Evolutionary conservation across 2,329 filamentous ascomycete species (phyloP).

Genomic region (Chrysoporthe cubensis): DNA sequence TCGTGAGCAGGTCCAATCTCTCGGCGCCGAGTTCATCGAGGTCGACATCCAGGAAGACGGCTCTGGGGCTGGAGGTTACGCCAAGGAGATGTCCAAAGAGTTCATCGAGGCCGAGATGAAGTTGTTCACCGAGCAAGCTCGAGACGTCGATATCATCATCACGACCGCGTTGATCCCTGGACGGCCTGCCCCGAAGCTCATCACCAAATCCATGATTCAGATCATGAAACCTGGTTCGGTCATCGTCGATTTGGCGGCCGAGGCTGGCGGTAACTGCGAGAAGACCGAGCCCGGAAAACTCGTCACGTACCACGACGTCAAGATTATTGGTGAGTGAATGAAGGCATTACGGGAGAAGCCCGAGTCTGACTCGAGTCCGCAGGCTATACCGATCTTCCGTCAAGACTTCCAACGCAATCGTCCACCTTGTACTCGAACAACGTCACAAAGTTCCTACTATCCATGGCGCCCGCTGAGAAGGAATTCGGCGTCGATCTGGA

Average conservation of each 20-base stretch:
- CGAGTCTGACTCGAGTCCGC: conserved; percentile 26
- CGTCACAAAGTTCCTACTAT: conserved; percentile 85
- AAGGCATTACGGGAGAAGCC: background rate
- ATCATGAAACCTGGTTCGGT: conserved; percentile 91
- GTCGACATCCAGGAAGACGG: conserved; percentile 86
- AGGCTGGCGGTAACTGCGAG: conserved; percentile 87
- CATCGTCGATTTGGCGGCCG: conserved; percentile 84
- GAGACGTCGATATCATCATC: conserved; percentile 89
- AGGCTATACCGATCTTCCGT: conserved; percentile 87
- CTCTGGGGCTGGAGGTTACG: conserved; percentile 82
- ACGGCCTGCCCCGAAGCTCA: conserved; percentile 79
- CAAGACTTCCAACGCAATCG: conserved; percentile 83
- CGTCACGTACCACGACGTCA: conserved; percentile 74
- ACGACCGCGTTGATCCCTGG: conserved; percentile 92
- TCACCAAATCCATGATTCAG: conserved; percentile 77
- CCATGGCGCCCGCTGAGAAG: conserved; percentile 77
- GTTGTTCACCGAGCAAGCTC: conserved; percentile 83
- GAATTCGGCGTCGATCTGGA: conserved; percentile 79
- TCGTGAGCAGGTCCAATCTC: conserved; percentile 85
- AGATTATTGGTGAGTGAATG: conserved; percentile 70
- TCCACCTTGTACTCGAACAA: conserved; percentile 94
- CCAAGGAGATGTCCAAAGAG: conserved; percentile 92
- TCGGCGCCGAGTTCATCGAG: conserved; percentile 88
- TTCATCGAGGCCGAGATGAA: conserved; percentile 95
- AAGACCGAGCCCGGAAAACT: conserved; percentile 76